These are phyloP conservation scores for Dendrobium chrysotoxum DNA, from an alignment of 106 monocot genomes.

Conservation along the genomic window DNA sequence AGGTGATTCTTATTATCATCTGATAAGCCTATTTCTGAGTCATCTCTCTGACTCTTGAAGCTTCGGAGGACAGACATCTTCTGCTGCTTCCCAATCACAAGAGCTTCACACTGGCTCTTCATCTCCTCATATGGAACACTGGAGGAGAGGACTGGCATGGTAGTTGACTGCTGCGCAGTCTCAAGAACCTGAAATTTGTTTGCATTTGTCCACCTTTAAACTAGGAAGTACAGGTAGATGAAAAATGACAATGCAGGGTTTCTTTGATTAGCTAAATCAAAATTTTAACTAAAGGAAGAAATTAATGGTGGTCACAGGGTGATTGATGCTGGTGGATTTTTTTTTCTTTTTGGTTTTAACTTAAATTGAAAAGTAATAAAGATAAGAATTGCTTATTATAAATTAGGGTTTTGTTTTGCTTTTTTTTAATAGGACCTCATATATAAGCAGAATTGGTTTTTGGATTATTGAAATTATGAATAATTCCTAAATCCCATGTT, in stretches of 20 bases:
- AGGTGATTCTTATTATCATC: slow-evolving; percentile 6
- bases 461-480: too few relatives aligned
- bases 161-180: slow-evolving; percentile 62
- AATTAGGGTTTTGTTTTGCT: too few relatives aligned
- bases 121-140: slow-evolving; percentile 87
- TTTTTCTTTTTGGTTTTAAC: too few relatives aligned
- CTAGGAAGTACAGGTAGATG: not conserved
- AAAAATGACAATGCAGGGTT: not conserved
- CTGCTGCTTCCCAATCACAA: slow-evolving; percentile 80
- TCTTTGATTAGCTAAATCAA: not conserved
- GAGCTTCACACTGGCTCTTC: slow-evolving; percentile 92
- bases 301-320: too few relatives aligned
- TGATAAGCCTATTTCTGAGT: not conserved
- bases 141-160: slow-evolving; percentile 25
- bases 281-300: not conserved
- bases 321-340: too few relatives aligned
- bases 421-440: too few relatives aligned
- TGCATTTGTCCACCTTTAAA: not conserved
- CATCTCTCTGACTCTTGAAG: slow-evolving; percentile 49
- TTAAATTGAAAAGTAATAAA: too few relatives aligned
- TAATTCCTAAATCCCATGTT: too few relatives aligned
- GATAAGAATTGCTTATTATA: too few relatives aligned
- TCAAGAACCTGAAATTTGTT: slow-evolving; percentile 60
- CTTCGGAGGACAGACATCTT: slow-evolving; percentile 90
- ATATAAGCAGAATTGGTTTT: too few relatives aligned